phyloP scores from a whole-genome alignment of 192 early-diverging fungal genomes.

The Coemansia sp. region DNA sequence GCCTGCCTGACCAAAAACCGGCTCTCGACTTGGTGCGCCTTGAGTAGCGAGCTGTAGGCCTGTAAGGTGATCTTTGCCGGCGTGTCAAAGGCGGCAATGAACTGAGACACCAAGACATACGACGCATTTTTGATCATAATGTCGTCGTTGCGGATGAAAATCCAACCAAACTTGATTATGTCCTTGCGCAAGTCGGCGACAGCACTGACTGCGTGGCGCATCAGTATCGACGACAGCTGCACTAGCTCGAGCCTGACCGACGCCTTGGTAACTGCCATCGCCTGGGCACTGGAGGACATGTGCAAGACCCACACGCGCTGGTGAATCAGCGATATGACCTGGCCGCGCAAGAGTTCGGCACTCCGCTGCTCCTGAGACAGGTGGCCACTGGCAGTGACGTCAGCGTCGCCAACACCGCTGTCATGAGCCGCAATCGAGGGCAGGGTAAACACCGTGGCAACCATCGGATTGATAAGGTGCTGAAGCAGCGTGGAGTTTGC shows the following conservation, averaged over 20 bases:
- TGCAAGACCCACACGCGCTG: slow-evolving; percentile 52
- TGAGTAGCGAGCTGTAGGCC: slow-evolving; percentile 83
- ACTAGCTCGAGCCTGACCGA: slow-evolving; percentile 81
- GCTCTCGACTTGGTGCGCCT: slow-evolving; percentile 89
- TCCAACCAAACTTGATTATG: slow-evolving; percentile 96
- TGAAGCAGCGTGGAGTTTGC: slow-evolving; percentile 76
- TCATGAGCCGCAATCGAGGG: slow-evolving; percentile 65
- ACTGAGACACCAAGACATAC: slow-evolving; percentile 90
- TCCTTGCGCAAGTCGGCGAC: slow-evolving; percentile 83
- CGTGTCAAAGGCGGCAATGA: slow-evolving; percentile 92
- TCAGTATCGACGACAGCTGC: slow-evolving; percentile 86
- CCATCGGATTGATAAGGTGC: slow-evolving; percentile 86
- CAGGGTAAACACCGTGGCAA: slow-evolving; percentile 60
- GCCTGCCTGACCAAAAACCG: slow-evolving; percentile 90
- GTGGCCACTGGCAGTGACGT: slow-evolving; percentile 61
- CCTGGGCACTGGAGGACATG: slow-evolving; percentile 32
- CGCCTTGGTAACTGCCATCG: slow-evolving; percentile 48
- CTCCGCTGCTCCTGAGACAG: slow-evolving; percentile 38
- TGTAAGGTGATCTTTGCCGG: slow-evolving; percentile 86
- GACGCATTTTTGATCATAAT: slow-evolving; percentile 94
- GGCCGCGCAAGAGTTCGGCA: slow-evolving; percentile 39
- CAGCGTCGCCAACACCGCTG: slow-evolving; percentile 62
- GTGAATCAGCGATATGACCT: slow-evolving; percentile 35
- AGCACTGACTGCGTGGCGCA: slow-evolving; percentile 74
- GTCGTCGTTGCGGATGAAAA: slow-evolving; percentile 82